Conservation (phyloP, 1,139 yeast species). For the Sugiyamaella sp. region DNA sequence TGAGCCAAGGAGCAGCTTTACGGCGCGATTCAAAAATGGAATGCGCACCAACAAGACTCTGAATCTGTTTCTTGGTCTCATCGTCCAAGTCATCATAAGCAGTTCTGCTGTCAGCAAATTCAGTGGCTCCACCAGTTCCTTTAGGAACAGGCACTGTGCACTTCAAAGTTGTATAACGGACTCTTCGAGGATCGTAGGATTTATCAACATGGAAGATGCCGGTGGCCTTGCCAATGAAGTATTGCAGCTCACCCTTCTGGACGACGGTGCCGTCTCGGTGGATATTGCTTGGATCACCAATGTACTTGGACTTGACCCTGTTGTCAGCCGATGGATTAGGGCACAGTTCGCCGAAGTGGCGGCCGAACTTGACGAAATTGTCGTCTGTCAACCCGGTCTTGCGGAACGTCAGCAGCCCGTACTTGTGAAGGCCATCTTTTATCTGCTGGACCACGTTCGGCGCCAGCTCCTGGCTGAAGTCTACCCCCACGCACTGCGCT, state of each 20-base stretch:
- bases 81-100: constrained; percentile 22
- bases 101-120: constrained; percentile 21
- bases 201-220: constrained; percentile 23
- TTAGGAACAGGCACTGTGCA: constrained; percentile 14
- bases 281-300: constrained; percentile 21
- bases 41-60: constrained; percentile 17
- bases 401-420: constrained; percentile 18
- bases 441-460: constrained; percentile 16
- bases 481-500: constrained; percentile 19
- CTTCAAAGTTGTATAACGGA: constrained; percentile 19
- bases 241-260: constrained; percentile 19
- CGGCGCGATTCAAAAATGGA: constrained; percentile 21
- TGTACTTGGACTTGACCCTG: constrained; percentile 15
- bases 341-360: constrained; percentile 8
- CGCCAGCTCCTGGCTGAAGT: constrained; percentile 15
- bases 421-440: constrained; percentile 17
- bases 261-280: constrained; percentile 19
- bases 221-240: constrained; percentile 22
- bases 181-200: constrained; percentile 20
- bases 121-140: constrained; percentile 22
- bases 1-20: constrained; percentile 20
- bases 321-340: constrained; percentile 2
- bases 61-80: constrained; percentile 16
- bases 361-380: constrained; percentile 16
- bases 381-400: constrained; percentile 21